Conservation (phyloP, 208 protist genomes). For the Leishmania major region DNA sequence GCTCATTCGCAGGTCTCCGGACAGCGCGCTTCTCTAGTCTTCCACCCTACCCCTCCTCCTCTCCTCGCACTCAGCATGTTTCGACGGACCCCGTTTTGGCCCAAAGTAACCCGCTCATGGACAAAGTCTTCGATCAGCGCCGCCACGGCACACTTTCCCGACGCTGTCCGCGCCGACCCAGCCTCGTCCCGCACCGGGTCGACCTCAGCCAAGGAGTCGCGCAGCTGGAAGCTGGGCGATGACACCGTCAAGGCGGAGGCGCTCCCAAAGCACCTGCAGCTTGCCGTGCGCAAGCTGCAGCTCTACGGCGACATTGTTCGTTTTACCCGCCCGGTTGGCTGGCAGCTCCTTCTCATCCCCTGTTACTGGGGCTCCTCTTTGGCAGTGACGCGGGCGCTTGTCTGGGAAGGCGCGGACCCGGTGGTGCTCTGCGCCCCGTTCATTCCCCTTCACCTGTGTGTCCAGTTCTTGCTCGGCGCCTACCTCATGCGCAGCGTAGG, state of each 20-base stretch:
- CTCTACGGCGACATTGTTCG: constrained; percentile 72
- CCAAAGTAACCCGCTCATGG: constrained; percentile 77
- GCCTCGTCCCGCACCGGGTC: constrained; percentile 39
- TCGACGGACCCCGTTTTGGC: constrained; percentile 45
- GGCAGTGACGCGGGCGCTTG: constrained; percentile 79
- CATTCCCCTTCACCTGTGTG: constrained; percentile 73
- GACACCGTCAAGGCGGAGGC: constrained; percentile 23
- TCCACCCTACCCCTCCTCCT: neutral
- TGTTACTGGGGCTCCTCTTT: constrained; percentile 84
- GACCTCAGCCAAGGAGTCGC: constrained; percentile 66
- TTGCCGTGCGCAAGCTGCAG: constrained; percentile 33
- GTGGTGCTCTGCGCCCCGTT: constrained; percentile 75
- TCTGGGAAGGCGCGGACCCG: constrained; percentile 87
- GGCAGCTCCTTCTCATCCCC: constrained; percentile 72
- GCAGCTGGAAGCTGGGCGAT: constrained; percentile 64
- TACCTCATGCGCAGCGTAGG: constrained; percentile 85
- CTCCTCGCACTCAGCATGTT: constrained; percentile 41
- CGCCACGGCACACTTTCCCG: constrained; percentile 75
- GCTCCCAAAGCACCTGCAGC: constrained; percentile 46
- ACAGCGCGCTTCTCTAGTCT: neutral
- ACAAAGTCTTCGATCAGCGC: constrained; percentile 64
- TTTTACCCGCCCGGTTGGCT: constrained; percentile 70
- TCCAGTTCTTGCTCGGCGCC: constrained; percentile 66
- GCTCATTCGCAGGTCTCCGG: neutral
- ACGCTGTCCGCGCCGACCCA: constrained; percentile 63